Evolutionary conservation across 2,329 filamentous ascomycete genomes (phyloP), one percentile per base, ranked within the genome.

Genomic region (Chalaropsis ovoidea): DNA sequence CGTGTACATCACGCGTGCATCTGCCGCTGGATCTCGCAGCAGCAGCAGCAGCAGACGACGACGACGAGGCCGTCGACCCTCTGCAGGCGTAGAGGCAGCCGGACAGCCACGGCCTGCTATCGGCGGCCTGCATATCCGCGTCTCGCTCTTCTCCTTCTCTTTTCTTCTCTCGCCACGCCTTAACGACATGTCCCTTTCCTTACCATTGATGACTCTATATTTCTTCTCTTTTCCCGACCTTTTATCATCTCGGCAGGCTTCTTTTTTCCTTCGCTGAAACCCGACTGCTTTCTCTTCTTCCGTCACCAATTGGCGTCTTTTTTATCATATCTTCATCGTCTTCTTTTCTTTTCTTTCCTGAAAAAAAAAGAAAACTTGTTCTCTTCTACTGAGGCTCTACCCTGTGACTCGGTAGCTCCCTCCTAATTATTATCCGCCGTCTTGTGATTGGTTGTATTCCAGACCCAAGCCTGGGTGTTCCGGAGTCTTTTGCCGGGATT

Each of bases 1-100:
- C 68, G 22, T 64, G 58, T 31, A 63, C 66, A 6, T 69, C 66
- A 19, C 63, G 68, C 58, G 17, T 42, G 45, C 35, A 58, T 43
- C 41, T 56, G 10, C 56, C 64, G 35, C n/a, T 61, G 52, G 31
- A 31, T 22, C 49, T 11, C 19, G 42, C n/a, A 47, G 22, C 47
- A 49, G 47, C 47, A 49, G 31, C 31, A 24, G 45, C 45, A 10
- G 11, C 42, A 45, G 39, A 43, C 31, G 2, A 35, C 22, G 17
- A 17, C n/a, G 4, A 39, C 15, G 52, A 64, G 22, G 22, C 13
- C 7, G 52, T 56, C 27, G 52, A 56, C 17, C 52, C 52, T 13
- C 52, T 56, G 24, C 52, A 56, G 52, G 13, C 17, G 22, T 56
- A 56, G 22, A 56, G 13, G 31, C 31, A 31, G 31, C 31, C 31